Evolutionary conservation across 2,329 filamentous ascomycete species (phyloP).

Genomic region (Calonectria pseudoreteaudii): DNA sequence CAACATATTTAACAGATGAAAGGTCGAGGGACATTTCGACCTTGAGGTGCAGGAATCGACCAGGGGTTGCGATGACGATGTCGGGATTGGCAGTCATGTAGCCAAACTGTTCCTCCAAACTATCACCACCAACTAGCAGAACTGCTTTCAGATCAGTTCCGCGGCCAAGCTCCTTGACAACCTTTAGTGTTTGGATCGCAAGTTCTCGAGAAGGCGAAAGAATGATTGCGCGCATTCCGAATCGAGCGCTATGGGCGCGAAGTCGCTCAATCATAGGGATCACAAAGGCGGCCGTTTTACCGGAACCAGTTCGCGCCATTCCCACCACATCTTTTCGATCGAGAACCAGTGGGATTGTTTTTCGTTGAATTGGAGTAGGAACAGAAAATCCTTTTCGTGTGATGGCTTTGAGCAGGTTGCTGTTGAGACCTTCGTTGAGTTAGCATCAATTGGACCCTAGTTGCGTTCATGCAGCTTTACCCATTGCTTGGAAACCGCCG

Average conservation of each 20-base stretch:
- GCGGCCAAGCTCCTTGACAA: constrained; percentile 92
- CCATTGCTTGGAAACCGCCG: constrained; percentile 97
- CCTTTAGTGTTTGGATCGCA: constrained; percentile 93
- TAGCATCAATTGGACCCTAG: constrained; percentile 15
- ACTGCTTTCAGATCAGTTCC: constrained; percentile 94
- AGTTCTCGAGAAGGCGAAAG: constrained; percentile 94
- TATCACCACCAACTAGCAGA: constrained; percentile 93
- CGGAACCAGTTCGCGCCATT: constrained; percentile 98
- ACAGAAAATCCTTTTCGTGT: constrained; percentile 94
- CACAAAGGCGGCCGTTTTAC: constrained; percentile 98
- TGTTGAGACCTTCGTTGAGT: constrained; percentile 73
- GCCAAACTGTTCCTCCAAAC: constrained; percentile 92
- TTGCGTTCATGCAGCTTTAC: constrained; percentile 51
- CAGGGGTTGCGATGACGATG: constrained; percentile 96
- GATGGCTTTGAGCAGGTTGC: constrained; percentile 89
- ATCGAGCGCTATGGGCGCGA: constrained; percentile 85
- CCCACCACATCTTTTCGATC: constrained; percentile 96
- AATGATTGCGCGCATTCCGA: constrained; percentile 88
- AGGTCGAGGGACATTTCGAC: constrained; percentile 95
- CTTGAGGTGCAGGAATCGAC: constrained; percentile 95
- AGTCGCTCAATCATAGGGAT: constrained; percentile 98
- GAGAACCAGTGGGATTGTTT: constrained; percentile 92
- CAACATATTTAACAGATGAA: constrained; percentile 91
- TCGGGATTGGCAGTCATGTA: constrained; percentile 96
- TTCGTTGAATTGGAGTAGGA: constrained; percentile 96